A percentile compares a stretch with the other conserved stretches of the same genome.
phyloP scores from a whole-genome alignment of 139 green algal genomes.

The Spirogloea muscicola region DNA sequence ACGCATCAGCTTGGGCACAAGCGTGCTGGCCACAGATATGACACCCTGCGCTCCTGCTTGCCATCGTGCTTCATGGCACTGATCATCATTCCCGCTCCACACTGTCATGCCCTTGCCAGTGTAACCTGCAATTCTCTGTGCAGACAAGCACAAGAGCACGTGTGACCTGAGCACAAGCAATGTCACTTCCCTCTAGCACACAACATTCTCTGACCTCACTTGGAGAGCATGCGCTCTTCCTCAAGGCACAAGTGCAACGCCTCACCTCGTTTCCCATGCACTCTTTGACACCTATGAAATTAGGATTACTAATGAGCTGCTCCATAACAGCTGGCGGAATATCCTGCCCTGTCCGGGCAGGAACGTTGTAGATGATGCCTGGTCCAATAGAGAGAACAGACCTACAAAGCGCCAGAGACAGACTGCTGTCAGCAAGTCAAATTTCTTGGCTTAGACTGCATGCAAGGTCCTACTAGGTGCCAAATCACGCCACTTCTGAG shows the following conservation, averaged over 20 bases:
- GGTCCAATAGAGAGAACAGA: conserved; percentile 76
- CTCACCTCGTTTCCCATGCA: conserved; percentile 80
- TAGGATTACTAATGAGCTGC: conserved; percentile 64
- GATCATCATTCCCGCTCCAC: conserved; percentile 98
- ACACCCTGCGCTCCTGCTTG: conserved; percentile 53
- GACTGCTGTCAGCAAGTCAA: too few species aligned
- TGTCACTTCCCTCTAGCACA: too few species aligned
- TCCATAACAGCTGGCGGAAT: conserved; percentile 85
- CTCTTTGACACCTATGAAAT: conserved; percentile 84
- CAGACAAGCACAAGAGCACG: too few species aligned
- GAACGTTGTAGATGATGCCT: conserved; percentile 97
- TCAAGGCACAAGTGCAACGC: too few species aligned
- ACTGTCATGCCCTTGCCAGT: conserved; percentile 68
- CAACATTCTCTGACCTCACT: too few species aligned
- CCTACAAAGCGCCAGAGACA: too few species aligned
- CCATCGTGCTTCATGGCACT: conserved; percentile 83
- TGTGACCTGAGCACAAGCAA: too few species aligned
- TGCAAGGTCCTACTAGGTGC: too few species aligned
- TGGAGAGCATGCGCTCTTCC: too few species aligned
- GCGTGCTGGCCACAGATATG: conserved; percentile 92
- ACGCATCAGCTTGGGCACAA: conserved; percentile 63
- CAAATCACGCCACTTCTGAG: too few species aligned
- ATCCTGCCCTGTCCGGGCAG: conserved; percentile 86
- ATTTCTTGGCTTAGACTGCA: too few species aligned
- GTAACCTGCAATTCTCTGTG: conserved; percentile 21